Evolutionary conservation across 2,329 filamentous ascomycete genomes (phyloP), one percentile per base, ranked within the genome.

Genomic region (Alternaria dauci): DNA sequence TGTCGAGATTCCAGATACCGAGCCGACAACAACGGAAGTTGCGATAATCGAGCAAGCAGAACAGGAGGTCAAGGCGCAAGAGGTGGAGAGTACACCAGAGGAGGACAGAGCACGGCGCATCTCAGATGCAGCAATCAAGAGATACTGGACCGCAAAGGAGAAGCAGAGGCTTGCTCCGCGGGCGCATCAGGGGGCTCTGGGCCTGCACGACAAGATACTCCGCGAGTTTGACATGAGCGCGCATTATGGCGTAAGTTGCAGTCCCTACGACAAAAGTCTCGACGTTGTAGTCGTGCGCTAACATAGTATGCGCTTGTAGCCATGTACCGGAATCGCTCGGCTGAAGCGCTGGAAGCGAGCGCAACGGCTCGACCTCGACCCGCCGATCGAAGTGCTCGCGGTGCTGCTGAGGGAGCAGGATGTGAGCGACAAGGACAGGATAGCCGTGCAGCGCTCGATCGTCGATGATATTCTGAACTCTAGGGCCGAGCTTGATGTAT

Each of bases 221-320:
- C 85, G 94, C 65, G 92, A 97, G 76, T 99, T 95, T 80, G 95
- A 99, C 77, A 90, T 96, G 67, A 95, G 90, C 73, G 92, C 87
- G 61, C 92, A 97, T 72, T 99, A 92, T 77, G 95, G 95, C 58
- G 93, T 96, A 87, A 82, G 91, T 67, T 25, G 54, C 20, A 25
- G 39, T 25, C 39, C 39, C 38, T 16, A 46, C 32, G 39, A 34
- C 16, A 88, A 5, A 32, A 23, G 51, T 7, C 36, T n/a, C 28
- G 11, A 46, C 34, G 23, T 52, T 46, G 12, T 26, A 16, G 39
- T 44, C n/a, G 8, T 23, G 36, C 58, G 56, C 66, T 71, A 51
- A 70, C 63, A 53, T 52, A 20, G 63, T 52, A 28, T 61, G 48
- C 47, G 48, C 42, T 42, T 43, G 44, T 72, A 96, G 92, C 95